Conservation (phyloP, 169 alveolate species). For the Plasmodium chabaudi region DNA sequence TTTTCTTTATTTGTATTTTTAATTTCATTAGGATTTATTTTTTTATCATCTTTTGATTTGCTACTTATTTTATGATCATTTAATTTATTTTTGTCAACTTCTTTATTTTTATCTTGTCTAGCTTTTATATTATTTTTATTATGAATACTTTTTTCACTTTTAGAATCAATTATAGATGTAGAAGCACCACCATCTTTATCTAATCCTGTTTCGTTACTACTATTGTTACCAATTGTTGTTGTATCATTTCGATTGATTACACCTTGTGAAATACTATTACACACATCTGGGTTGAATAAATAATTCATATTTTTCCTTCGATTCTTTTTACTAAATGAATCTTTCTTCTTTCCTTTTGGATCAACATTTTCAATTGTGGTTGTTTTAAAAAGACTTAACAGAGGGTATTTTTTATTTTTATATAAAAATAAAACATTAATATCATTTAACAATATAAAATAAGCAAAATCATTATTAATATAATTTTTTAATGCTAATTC, state of each 20-base stretch:
- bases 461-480: constrained; percentile 50
- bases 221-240: neutral
- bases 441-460: constrained; percentile 25
- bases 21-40: too few relatives aligned
- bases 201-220: neutral
- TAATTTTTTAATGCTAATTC: constrained; percentile 18
- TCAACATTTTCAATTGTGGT: neutral
- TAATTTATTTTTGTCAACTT: neutral
- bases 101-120: neutral
- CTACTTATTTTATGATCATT: neutral
- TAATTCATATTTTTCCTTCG: constrained; percentile 33
- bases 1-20: neutral
- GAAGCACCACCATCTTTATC: neutral
- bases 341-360: constrained; percentile 9
- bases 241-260: neutral
- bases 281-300: constrained; percentile 20
- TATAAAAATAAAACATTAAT: constrained; percentile 2
- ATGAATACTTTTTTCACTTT: neutral
- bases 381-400: constrained; percentile 10
- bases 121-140: neutral
- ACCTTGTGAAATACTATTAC: neutral
- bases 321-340: neutral
- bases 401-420: constrained; percentile 48
- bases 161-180: neutral
- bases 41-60: neutral